phyloP scores from a whole-genome alignment of 1,139 yeast species.

The Blastobotrys serpentis region DNA sequence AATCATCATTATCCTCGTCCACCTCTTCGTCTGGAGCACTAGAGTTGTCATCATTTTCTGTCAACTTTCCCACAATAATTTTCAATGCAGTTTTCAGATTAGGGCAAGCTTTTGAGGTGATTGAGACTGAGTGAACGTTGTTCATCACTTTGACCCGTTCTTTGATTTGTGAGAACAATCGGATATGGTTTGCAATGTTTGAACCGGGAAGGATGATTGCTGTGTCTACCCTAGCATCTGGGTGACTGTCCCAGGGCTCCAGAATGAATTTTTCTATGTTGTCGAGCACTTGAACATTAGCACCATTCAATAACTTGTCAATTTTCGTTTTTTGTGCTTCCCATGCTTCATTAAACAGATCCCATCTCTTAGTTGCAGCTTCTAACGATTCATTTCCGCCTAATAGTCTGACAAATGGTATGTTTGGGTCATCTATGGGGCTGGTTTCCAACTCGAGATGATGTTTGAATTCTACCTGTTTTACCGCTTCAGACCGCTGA shows the following conservation, averaged over 20 bases:
- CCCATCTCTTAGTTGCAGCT: conserved; percentile 39
- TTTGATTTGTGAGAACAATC: conserved; percentile 33
- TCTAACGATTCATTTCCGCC: conserved; percentile 41
- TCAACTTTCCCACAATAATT: conserved; percentile 37
- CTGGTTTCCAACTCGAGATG: conserved; percentile 5
- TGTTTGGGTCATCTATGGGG: conserved; percentile 16
- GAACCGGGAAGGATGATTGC: conserved; percentile 38
- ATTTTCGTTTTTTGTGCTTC: conserved; percentile 25
- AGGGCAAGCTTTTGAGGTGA: conserved; percentile 38
- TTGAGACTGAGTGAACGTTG: conserved; percentile 29
- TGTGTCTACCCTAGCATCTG: conserved; percentile 30
- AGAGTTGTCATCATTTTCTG: conserved; percentile 29
- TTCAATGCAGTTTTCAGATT: conserved; percentile 41
- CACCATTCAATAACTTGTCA: conserved; percentile 24
- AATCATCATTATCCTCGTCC: conserved; percentile 15
- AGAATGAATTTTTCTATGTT: conserved; percentile 27
- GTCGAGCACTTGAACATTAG: conserved; percentile 28
- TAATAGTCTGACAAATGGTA: conserved; percentile 42
- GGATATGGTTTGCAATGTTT: conserved; percentile 37
- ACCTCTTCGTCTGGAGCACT: conserved; percentile 18
- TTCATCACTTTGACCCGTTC: conserved; percentile 20
- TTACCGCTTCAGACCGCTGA: conserved; percentile 4
- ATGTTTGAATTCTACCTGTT: not conserved
- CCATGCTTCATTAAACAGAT: conserved; percentile 37
- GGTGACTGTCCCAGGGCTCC: conserved; percentile 26